phyloP scores from a whole-genome alignment of 1,284 basidiomycete genomes.

The Meripilus lineatus region DNA sequence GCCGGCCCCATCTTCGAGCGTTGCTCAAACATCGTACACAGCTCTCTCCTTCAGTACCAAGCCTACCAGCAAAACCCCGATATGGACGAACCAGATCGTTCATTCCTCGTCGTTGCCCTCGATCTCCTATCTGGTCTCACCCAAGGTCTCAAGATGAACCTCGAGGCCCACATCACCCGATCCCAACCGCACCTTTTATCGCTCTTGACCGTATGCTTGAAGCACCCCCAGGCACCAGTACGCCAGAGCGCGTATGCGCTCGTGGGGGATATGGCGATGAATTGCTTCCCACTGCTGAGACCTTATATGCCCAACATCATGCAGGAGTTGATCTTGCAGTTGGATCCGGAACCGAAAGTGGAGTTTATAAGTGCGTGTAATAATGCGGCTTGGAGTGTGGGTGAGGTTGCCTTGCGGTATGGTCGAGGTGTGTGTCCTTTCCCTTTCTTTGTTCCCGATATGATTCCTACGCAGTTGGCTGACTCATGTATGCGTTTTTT shows the following conservation, averaged over 20 bases:
- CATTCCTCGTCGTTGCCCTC: constrained; percentile 95
- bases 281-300: constrained; percentile 83
- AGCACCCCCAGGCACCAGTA: constrained; percentile 93
- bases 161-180: constrained; percentile 66
- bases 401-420: constrained; percentile 91
- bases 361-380: constrained; percentile 97
- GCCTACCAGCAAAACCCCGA: constrained; percentile 82
- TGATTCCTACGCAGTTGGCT: constrained; percentile 3
- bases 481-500: constrained; percentile 11
- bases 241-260: constrained; percentile 97
- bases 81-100: constrained; percentile 89
- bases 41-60: constrained; percentile 78
- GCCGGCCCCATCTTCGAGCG: constrained; percentile 92
- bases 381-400: constrained; percentile 99
- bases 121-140: constrained; percentile 95
- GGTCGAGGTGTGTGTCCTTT: constrained; percentile 53
- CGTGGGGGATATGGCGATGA: constrained; percentile 97
- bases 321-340: constrained; percentile 85
- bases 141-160: constrained; percentile 83
- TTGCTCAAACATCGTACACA: constrained; percentile 84
- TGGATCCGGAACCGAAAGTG: constrained; percentile 85
- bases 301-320: constrained; percentile 86
- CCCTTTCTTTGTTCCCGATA: too few relatives aligned
- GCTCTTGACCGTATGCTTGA: constrained; percentile 81
- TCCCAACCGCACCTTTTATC: constrained; percentile 75